These are phyloP conservation scores for Pterulicium gracile DNA, from an alignment of 1,284 basidiomycete genomes.

Conservation along the genomic window DNA sequence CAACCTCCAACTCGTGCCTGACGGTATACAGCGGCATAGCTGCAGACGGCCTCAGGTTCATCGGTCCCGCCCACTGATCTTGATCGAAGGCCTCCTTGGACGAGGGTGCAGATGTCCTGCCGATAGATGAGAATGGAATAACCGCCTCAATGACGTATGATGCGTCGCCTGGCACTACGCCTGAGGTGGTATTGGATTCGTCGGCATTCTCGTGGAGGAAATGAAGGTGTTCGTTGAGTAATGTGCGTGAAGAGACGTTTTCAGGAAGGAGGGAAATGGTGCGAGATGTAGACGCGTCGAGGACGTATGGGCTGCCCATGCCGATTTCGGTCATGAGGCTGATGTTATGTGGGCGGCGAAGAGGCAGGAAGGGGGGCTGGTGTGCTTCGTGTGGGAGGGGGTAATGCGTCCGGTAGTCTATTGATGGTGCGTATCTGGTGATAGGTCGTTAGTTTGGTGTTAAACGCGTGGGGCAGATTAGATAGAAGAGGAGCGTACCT, in stretches of 20 bases:
- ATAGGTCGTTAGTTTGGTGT: constrained; percentile 3
- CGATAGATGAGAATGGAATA: too few relatives aligned
- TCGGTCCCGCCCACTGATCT: constrained; percentile 33
- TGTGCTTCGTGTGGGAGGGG: constrained; percentile 40
- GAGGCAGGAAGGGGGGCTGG: constrained; percentile 53
- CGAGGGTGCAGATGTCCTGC: too few relatives aligned
- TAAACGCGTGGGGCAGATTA: constrained; percentile 1
- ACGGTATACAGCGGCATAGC: constrained; percentile 48
- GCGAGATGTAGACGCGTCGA: constrained; percentile 21
- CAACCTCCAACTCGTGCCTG: constrained; percentile 40
- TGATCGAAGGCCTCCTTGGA: too few relatives aligned
- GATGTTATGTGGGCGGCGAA: constrained; percentile 42
- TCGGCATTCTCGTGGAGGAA: too few relatives aligned
- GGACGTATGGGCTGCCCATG: constrained; percentile 21
- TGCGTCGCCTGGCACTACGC: too few relatives aligned
- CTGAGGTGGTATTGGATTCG: too few relatives aligned
- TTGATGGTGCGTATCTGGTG: constrained; percentile 27
- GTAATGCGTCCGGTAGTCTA: constrained; percentile 30
- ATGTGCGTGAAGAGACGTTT: too few relatives aligned
- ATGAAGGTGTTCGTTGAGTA: too few relatives aligned
- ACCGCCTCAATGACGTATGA: too few relatives aligned
- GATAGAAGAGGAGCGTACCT: constrained; percentile 30
- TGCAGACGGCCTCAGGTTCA: constrained; percentile 32
- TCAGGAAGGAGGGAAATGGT: constrained; percentile 47
- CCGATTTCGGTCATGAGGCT: constrained; percentile 43